Evolutionary conservation across 306 rosid species (phyloP).

Genomic region (Acacia crassicarpa): DNA sequence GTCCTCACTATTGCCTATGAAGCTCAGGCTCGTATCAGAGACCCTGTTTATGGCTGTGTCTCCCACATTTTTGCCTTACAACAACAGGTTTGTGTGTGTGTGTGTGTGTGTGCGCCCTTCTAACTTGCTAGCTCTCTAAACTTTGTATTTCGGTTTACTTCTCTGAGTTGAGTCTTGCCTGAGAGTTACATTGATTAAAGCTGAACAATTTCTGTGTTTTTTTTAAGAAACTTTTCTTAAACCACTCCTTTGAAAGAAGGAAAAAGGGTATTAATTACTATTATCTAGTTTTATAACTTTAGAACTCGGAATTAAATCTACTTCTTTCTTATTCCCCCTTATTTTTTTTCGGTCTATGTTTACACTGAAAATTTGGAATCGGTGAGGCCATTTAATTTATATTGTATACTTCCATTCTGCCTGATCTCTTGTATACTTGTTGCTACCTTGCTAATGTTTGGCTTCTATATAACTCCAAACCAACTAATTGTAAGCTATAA

Average conservation of each 20-base stretch:
- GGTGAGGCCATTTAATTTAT: no score
- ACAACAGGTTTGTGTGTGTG: conserved; percentile 79
- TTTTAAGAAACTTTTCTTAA: background rate
- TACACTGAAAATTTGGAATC: no score
- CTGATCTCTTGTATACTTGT: no score
- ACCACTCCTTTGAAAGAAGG: background rate
- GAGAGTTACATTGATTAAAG: background rate
- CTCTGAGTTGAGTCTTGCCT: background rate
- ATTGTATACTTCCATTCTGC: no score
- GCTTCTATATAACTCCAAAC: background rate
- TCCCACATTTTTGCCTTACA: conserved; percentile 94
- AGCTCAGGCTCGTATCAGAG: conserved; percentile 92
- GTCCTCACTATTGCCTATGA: conserved; percentile 93
- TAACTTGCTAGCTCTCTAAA: background rate
- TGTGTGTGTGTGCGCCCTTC: no score
- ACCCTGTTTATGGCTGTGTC: conserved; percentile 97
- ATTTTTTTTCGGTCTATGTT: background rate
- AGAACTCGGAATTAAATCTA: background rate
- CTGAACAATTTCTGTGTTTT: background rate
- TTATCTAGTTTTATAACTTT: background rate
- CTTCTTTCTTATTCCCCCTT: background rate
- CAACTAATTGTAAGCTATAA: background rate
- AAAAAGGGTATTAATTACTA: background rate
- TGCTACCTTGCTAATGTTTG: no score
- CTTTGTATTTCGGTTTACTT: background rate